Base-by-base conservation (phyloP, 2,329 filamentous ascomycete species). In the Akanthomyces uredinophilus region DNA sequence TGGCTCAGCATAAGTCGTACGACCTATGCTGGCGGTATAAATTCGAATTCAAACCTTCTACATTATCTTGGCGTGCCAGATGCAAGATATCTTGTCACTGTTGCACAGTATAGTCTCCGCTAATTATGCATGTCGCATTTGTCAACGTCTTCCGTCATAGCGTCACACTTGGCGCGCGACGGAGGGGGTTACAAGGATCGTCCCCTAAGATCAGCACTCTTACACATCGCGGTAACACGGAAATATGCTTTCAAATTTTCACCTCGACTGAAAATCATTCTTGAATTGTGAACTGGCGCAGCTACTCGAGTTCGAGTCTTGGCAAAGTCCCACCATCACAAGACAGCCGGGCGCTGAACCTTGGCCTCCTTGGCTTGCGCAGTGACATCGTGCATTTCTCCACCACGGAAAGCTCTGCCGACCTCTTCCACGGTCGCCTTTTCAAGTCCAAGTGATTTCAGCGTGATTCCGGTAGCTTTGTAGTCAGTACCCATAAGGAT, bases 1-100 rank as follows among this genome's bases (percentile, higher is more conserved):
- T 11, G 32, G 32, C 32, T 35, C 10, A 0, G 85, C 82, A 69
- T 88, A 92, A 1, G 79, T 39, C 14, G 4, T 14, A 39, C 14
- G 20, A 10, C 10, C 4, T 20, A 20, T 20, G 18, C n/a, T 5
- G 18, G 41, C 41, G n/a, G 5, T 8, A 44, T 20, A 4, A 44
- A 4, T n/a, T 44, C 4, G 3, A n/a, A 49, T 49, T 4, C 24
- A 49, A 29, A 24, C 46, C 32, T 29, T 29, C 24, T 49, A 49
- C 46, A 49, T 14, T 5, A 4, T 4, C 46, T 6, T 49, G 22
- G 46, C 46, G 4, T 49, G 20, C 2, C 6, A 13, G 5, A 20
- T 20, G 37, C 14, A 39, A 16, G 13, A 16, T 4, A 2, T 11
- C 37, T 39, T 16, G 1, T 16, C 14, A 14, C 37, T 7, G 3